Percentiles rank a stretch among this genome's conserved stretches.
Evolutionary conservation across 768 basidiomycete genomes (phyloP).

Genomic region (Termitomyces eurrhizus): DNA sequence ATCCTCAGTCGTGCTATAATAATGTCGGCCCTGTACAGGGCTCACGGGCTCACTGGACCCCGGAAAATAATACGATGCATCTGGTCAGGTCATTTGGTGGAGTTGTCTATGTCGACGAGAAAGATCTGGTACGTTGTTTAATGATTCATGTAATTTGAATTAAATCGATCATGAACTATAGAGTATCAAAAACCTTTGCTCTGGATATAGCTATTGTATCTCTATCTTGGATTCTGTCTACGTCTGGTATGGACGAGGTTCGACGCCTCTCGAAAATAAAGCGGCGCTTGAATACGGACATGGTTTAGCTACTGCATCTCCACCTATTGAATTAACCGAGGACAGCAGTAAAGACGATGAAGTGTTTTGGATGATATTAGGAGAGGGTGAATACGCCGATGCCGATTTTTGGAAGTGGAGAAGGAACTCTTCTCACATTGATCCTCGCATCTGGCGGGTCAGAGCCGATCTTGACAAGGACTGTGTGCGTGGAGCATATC

Average conservation of each 20-base stretch:
- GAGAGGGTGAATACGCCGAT: slow-evolving; percentile 69
- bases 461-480: slow-evolving; percentile 30
- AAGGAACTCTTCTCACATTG: slow-evolving; percentile 28
- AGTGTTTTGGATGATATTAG: slow-evolving; percentile 85
- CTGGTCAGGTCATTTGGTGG: slow-evolving; percentile 51
- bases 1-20: no score
- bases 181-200: slow-evolving; percentile 69
- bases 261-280: slow-evolving; percentile 50
- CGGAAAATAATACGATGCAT: slow-evolving; percentile 83
- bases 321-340: slow-evolving; percentile 56
- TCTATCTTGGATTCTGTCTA: slow-evolving; percentile 68
- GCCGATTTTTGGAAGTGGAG: slow-evolving; percentile 87
- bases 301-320: slow-evolving; percentile 34
- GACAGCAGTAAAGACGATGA: slow-evolving; percentile 65
- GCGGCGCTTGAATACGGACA: slow-evolving; percentile 63
- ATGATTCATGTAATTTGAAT: slow-evolving; percentile 4
- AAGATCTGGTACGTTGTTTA: slow-evolving; percentile 52
- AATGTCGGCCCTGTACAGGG: slow-evolving; percentile 42
- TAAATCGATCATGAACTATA: slow-evolving; percentile 20
- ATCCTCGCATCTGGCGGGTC: slow-evolving; percentile 61
- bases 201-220: slow-evolving; percentile 80
- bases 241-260: slow-evolving; percentile 80
- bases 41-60: slow-evolving; percentile 66
- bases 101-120: slow-evolving; percentile 63
- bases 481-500: slow-evolving; percentile 33